Base-by-base conservation (phyloP, 2,329 filamentous ascomycete species). In the Colletotrichum filicis region DNA sequence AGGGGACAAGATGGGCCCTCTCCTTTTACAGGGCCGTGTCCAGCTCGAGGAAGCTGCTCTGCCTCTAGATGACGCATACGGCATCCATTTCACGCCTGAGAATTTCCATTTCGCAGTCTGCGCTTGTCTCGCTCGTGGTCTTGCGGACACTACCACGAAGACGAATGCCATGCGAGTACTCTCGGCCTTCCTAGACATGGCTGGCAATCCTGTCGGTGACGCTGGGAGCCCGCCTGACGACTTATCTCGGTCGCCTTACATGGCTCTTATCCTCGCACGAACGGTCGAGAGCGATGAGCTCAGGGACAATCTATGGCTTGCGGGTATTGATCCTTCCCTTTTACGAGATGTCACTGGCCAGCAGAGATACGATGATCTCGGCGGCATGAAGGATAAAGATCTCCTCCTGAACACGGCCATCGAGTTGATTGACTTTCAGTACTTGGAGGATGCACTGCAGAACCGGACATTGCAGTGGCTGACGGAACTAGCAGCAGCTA, bases 61-160 rank as follows among this genome's bases (percentile, higher is more conserved):
- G 22, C 86, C 88, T 7, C 82, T 93, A 4, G 92, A 93, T 74
- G 90, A 92, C 32, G 87, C 88, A 6, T 93, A 92, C 74, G 91
- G 91, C 6, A 87, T 93, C 52, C 89, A 90, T 74, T 93, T 93
- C 77, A 89, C 86, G 37, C 79, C 83, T 6, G 90, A 93, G 19
- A 91, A 88, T 73, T 93, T 93, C 79, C 91, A 93, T 77, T 91
- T 91, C 75, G 91, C 92, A 0, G 87, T 92, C 1, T 92, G 89
- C 76, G 91, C 91, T 19, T 91, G 89, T 74, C 83, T 93, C 4
- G 87, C 91, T 3, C 88, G 92, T 55, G 92, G 91, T 1, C 84
- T 93, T 16, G 91, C 90, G 0, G 91, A 93, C 75, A 87, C 88
- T 1, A 84, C 87, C 52, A 93, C 91, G 9, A 89, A 89, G 76